Evolutionary conservation across 2,329 filamentous ascomycete genomes (phyloP), one percentile per base, ranked within the genome.

Genomic region (Talaromyces verruculosus): DNA sequence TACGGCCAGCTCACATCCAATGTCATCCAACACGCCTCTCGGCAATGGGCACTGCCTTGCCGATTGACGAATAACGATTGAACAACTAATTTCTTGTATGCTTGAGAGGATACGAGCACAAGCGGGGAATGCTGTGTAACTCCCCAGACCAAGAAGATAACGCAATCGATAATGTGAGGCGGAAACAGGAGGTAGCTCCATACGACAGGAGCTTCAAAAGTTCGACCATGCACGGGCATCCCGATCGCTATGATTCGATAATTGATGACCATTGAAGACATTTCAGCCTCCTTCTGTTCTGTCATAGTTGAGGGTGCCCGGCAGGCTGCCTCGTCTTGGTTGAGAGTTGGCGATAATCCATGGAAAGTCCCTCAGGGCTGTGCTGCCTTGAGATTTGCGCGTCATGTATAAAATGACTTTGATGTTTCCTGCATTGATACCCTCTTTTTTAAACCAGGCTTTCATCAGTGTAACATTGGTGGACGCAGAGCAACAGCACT

Each of bases 391-490:
- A 33, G 33, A 22, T 39, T 55, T 22, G n/a, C 53, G n/a, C 53
- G n/a, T 57, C 30, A 39, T 39, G 19, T 57, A 57, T 37, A 57
- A 57, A 37, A 25, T 37, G 30, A 22, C 53, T 11, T 25, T 33
- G 51, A 39, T 57, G 53, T 25, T 33, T 37, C 33, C 25, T 55
- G n/a, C 33, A 57, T 15, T 19, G 10, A 19, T 57, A 22, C 10
- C 11, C 25, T 39, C 25, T 22, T 15, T 22, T 10, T 22, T 22
- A 22, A 33, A 17, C 5, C 33, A 25, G 5, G 10, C 33, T 13
- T 37, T 13, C 30, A 55, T 55, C 51, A 35, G 51, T 55, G 28
- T 55, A 55, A 35, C n/a, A 19, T 55, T 55, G 30, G 51, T 55
- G 30, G 51, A 55, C 28, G 51, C 51, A 55, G n/a, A 53, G 49